A percentile compares a stretch with the other conserved stretches of the same genome.
Evolutionary conservation across 176 grass and related monocot species (phyloP).

Genomic region (Secale cereale): DNA sequence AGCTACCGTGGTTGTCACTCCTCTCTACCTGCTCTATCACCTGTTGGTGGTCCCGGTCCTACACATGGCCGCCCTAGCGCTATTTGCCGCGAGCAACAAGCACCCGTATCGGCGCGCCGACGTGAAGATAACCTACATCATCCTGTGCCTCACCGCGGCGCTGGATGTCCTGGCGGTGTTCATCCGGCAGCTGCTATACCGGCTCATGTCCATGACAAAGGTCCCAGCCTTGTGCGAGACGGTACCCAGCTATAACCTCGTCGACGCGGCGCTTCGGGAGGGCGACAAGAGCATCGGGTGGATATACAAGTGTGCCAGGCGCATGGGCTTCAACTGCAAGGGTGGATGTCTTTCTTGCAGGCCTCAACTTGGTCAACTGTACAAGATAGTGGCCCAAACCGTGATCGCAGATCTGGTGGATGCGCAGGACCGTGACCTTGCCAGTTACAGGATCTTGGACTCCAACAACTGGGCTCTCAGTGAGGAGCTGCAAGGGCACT

Average conservation of each 20-base stretch:
- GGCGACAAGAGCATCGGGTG: neutral
- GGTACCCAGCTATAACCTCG: neutral
- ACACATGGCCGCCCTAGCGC: neutral
- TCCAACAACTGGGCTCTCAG: neutral
- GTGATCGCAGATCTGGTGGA: neutral
- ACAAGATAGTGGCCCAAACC: neutral
- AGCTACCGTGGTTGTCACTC: neutral
- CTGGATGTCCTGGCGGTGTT: neutral
- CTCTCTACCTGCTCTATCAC: neutral
- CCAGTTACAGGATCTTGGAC: neutral
- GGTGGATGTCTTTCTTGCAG: no score
- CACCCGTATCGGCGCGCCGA: neutral
- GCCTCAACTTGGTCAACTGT: neutral
- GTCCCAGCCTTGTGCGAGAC: neutral
- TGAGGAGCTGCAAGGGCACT: neutral
- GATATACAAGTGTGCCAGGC: neutral
- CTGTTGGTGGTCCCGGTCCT: neutral
- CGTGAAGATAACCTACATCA: neutral
- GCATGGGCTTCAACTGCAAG: neutral
- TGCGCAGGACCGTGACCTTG: neutral
- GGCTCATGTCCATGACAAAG: rapidly evolving
- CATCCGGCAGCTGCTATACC: neutral
- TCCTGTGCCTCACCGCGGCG: neutral
- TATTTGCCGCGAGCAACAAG: neutral
- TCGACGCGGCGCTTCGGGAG: neutral